phyloP scores from a whole-genome alignment of 768 basidiomycete species.

The Pleurotus sapidus region DNA sequence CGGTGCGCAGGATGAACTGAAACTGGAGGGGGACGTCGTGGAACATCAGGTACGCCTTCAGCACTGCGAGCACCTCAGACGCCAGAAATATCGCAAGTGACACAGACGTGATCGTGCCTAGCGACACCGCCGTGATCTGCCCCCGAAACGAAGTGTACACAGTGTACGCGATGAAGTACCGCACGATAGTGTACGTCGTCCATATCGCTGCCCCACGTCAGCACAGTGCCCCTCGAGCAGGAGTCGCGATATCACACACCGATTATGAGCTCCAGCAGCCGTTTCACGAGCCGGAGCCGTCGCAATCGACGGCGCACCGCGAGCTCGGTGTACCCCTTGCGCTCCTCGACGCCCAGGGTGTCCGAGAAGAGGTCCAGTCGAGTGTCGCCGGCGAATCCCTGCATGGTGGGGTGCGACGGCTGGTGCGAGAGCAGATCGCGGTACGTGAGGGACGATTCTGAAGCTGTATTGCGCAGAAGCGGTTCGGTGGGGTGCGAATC shows the following conservation, averaged over 20 bases:
- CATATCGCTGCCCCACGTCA: conserved; percentile 42
- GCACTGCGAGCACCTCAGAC: conserved; percentile 34
- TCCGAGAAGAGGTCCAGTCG: conserved; percentile 25
- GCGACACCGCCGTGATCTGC: conserved; percentile 39
- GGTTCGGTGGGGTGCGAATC: conserved; percentile 43
- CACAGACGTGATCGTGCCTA: conserved; percentile 45
- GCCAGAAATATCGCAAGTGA: conserved; percentile 37
- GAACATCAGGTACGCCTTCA: conserved; percentile 33
- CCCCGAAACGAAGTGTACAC: conserved; percentile 37
- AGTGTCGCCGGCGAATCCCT: conserved; percentile 13
- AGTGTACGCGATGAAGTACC: conserved; percentile 63
- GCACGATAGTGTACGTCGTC: conserved; percentile 58
- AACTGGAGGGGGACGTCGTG: conserved; percentile 26
- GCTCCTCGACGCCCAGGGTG: conserved; percentile 23
- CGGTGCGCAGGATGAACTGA: conserved; percentile 25
- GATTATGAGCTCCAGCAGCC: conserved; percentile 30
- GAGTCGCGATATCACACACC: conserved; percentile 25
- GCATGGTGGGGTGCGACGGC: conserved; percentile 22
- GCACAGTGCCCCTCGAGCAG: conserved; percentile 14
- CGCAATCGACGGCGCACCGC: conserved; percentile 22
- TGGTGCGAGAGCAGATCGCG: conserved; percentile 31
- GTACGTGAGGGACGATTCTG: conserved; percentile 27
- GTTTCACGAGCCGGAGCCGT: conserved; percentile 24
- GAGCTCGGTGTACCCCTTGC: conserved; percentile 22
- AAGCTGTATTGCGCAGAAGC: conserved; percentile 29